A percentile compares a stretch with the other conserved stretches of the same genome.
phyloP scores from a whole-genome alignment of 1,139 yeast genomes.

The Blastobotrys serpentis region DNA sequence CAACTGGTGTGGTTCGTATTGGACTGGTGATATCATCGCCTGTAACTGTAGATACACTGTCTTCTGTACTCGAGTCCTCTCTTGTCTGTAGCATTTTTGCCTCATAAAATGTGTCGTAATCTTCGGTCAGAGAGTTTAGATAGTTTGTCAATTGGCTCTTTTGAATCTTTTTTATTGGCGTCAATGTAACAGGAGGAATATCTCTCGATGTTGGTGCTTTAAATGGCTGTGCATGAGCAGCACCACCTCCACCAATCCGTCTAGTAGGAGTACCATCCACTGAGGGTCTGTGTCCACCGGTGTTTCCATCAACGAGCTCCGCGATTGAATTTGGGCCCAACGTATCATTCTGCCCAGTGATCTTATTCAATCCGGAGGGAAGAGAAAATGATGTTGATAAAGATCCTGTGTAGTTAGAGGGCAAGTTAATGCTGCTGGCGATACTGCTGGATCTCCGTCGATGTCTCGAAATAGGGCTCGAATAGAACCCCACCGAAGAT shows the following conservation, averaged over 20 bases:
- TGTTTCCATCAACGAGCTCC: constrained; percentile 54
- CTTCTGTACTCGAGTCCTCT: constrained; percentile 9
- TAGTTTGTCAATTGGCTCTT: constrained; percentile 50
- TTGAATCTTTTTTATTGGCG: constrained; percentile 54
- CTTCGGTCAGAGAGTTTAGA: constrained; percentile 48
- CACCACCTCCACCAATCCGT: constrained; percentile 43
- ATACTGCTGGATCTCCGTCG: constrained; percentile 22
- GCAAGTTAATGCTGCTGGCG: constrained; percentile 18
- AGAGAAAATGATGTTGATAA: constrained; percentile 16
- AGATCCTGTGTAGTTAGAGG: constrained; percentile 12
- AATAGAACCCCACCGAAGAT: background rate
- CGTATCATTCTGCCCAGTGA: constrained; percentile 39
- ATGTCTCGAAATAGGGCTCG: constrained; percentile 6
- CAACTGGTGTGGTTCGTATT: constrained; percentile 6
- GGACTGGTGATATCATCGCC: constrained; percentile 4
- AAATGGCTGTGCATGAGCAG: constrained; percentile 39
- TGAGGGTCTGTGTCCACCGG: constrained; percentile 2
- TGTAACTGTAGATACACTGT: constrained; percentile 7
- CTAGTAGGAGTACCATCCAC: constrained; percentile 5
- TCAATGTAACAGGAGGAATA: constrained; percentile 78
- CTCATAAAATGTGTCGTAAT: constrained; percentile 44
- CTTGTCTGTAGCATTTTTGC: constrained; percentile 9
- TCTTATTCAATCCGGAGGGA: constrained; percentile 27
- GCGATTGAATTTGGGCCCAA: constrained; percentile 78
- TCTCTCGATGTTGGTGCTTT: constrained; percentile 75